Conservation (phyloP, 2,329 filamentous ascomycete genomes). For the Aspergillus awamori region DNA sequence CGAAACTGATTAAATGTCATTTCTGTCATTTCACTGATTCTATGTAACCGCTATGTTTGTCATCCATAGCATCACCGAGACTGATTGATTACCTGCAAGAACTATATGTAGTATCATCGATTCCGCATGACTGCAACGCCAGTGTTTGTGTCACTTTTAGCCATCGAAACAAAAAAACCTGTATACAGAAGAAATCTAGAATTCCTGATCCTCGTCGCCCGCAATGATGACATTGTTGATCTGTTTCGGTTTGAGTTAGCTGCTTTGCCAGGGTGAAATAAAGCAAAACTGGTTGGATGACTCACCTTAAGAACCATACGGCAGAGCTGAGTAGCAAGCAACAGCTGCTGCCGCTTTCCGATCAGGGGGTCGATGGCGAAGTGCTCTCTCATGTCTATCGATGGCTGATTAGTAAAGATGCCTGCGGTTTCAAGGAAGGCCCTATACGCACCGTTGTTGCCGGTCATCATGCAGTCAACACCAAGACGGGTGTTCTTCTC, state of each 20-base stretch:
- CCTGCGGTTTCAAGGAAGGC: not conserved
- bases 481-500: conserved; percentile 77
- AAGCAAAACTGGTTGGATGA: conserved; percentile 1
- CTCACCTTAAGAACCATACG: conserved; percentile 92
- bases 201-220: conserved; percentile 84
- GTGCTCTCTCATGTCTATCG: conserved; percentile 85
- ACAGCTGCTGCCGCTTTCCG: conserved; percentile 94
- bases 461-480: conserved; percentile 96
- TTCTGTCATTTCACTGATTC: conserved; percentile 26
- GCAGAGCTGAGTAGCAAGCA: conserved; percentile 95
- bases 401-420: not conserved
- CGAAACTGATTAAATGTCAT: conserved; percentile 12
- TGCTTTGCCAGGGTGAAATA: not conserved
- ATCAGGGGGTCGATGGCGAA: conserved; percentile 99
- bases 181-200: conserved; percentile 55
- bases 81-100: conserved; percentile 22
- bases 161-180: conserved; percentile 18
- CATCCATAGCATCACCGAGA: conserved; percentile 20
- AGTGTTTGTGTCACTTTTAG: conserved; percentile 20
- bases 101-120: conserved; percentile 19
- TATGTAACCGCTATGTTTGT: conserved; percentile 23
- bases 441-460: conserved; percentile 70
- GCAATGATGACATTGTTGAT: conserved; percentile 94
- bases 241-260: conserved; percentile 36
- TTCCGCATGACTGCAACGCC: conserved; percentile 15